These are phyloP conservation scores for Eucalyptus camaldulensis DNA, from an alignment of 345 rosid genomes.

Conservation along the genomic window DNA sequence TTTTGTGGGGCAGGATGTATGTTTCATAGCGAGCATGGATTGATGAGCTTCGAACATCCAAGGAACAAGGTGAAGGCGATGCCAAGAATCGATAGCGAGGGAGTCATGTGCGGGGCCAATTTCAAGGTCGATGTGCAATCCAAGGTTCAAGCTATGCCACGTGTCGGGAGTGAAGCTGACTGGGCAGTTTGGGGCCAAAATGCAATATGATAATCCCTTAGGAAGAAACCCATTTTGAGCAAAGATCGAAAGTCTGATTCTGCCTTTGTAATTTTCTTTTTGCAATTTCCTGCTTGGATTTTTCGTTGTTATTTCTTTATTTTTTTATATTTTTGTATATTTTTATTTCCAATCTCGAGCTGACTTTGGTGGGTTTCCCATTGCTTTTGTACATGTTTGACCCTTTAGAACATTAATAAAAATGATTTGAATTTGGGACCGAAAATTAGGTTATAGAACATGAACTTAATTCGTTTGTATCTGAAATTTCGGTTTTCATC, in stretches of 20 bases:
- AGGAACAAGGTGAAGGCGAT: slow-evolving; percentile 38
- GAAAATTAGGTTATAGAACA: background rate
- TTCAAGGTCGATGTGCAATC: slow-evolving; percentile 54
- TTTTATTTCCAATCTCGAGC: background rate
- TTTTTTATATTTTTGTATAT: no score
- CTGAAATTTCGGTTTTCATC: background rate
- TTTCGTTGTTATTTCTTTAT: background rate
- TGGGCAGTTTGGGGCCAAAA: slow-evolving; percentile 35
- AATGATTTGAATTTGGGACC: background rate
- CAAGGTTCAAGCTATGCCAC: slow-evolving; percentile 28
- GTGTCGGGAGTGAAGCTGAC: slow-evolving; percentile 66
- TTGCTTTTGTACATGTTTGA: background rate
- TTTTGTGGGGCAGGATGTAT: slow-evolving; percentile 29
- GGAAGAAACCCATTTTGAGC: background rate
- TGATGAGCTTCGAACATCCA: slow-evolving; percentile 66
- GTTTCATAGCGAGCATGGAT: slow-evolving; percentile 49
- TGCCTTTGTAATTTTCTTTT: background rate
- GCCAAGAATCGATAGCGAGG: slow-evolving; percentile 68
- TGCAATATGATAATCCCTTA: background rate
- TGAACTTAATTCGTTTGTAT: background rate
- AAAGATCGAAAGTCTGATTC: background rate
- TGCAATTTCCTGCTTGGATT: background rate
- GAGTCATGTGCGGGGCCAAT: slow-evolving; percentile 60
- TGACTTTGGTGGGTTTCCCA: background rate
- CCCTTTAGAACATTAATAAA: background rate